phyloP scores from a whole-genome alignment of 73 alveolate genomes.

The Durusdinium trenchii region DNA sequence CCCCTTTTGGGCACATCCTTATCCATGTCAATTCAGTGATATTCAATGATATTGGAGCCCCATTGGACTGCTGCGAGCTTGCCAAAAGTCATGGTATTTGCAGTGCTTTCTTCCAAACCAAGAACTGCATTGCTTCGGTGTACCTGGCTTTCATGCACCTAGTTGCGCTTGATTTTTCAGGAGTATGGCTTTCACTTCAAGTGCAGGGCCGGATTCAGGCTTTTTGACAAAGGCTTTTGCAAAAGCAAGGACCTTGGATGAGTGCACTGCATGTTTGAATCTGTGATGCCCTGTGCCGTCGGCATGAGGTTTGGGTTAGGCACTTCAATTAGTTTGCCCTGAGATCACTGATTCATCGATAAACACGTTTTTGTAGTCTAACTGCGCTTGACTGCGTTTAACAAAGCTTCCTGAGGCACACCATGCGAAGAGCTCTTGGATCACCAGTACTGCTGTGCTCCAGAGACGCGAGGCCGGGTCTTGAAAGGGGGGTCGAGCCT shows the following conservation, averaged over 20 bases:
- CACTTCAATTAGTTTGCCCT: not conserved
- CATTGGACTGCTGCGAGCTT: no score
- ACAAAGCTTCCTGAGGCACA: not conserved
- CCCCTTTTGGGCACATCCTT: no score
- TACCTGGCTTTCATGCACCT: no score
- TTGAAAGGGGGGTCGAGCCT: no score
- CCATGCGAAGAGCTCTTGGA: not conserved
- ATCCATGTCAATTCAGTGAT: constrained; percentile 43
- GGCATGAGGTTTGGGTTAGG: not conserved
- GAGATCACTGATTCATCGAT: not conserved
- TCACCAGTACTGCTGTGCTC: constrained; percentile 23
- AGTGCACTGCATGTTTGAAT: not conserved
- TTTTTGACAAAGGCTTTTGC: not conserved
- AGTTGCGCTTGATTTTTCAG: not conserved
- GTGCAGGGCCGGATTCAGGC: not conserved
- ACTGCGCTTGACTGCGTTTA: not conserved
- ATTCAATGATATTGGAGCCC: no score
- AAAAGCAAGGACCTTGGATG: not conserved
- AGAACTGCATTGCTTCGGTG: no score
- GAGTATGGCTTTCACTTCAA: constrained; percentile 45
- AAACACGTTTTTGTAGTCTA: not conserved
- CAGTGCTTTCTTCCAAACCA: no score
- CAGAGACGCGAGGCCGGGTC: no score
- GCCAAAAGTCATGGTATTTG: no score
- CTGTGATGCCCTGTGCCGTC: not conserved